Conservation (phyloP, 73 alveolate genomes). For the Paramecium pentaurelia region DNA sequence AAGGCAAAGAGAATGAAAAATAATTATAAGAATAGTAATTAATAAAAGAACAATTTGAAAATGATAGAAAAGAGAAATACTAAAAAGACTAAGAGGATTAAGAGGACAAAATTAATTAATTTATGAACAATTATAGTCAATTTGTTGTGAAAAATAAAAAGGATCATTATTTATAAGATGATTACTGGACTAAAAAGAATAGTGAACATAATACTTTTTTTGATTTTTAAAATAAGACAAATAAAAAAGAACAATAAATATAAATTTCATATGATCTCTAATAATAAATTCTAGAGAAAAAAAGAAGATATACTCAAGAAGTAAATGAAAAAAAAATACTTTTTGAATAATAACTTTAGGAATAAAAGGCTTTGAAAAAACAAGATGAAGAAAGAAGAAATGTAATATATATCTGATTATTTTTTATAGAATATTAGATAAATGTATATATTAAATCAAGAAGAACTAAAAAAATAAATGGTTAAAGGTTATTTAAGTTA, state of each 20-base stretch:
- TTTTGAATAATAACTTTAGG: not conserved
- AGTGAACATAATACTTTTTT: not conserved
- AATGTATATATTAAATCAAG: not conserved
- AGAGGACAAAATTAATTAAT: not conserved
- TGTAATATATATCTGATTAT: not conserved
- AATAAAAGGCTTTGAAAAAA: not conserved
- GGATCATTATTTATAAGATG: not conserved
- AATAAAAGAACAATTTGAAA: not conserved
- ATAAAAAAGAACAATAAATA: not conserved
- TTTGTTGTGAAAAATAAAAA: not conserved
- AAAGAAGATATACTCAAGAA: not conserved
- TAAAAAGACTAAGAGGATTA: not conserved
- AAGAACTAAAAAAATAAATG: constrained; percentile 1
- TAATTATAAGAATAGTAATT: not conserved
- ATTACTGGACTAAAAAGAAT: not conserved
- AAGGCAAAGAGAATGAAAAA: not conserved
- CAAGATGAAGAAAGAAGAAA: not conserved
- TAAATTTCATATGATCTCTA: not conserved
- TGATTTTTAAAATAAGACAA: not conserved
- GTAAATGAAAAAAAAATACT: not conserved
- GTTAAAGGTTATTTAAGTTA: not conserved
- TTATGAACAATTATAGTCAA: constrained; percentile 14
- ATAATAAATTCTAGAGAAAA: not conserved
- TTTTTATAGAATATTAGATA: not conserved
- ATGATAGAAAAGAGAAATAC: not conserved